Conservation (phyloP, 306 rosid genomes). For the Vachellia pachyceras region DNA sequence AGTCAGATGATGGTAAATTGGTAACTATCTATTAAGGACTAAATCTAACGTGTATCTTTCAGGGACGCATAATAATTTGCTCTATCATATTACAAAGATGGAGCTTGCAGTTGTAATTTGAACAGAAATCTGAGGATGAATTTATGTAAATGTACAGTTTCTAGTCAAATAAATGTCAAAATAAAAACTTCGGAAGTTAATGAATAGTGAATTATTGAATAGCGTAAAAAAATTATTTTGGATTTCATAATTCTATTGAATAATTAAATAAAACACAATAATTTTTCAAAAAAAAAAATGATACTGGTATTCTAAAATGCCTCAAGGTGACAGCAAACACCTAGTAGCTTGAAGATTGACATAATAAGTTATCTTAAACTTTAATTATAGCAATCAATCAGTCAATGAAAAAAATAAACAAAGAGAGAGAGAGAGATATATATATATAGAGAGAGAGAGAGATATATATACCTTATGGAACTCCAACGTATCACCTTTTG, state of each 20-base stretch:
- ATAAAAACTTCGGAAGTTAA: neutral
- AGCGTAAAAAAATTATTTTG: too few relatives aligned
- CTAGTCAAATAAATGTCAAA: neutral
- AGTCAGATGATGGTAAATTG: neutral
- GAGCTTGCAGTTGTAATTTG: neutral
- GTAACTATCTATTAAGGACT: neutral
- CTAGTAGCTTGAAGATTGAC: neutral
- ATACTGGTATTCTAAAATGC: neutral
- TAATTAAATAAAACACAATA: neutral
- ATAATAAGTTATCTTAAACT: neutral
- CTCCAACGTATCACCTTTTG: constrained; percentile 98
- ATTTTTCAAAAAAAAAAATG: neutral
- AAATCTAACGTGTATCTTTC: too few relatives aligned
- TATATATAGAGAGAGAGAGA: too few relatives aligned
- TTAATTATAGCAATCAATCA: neutral
- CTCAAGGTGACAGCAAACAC: neutral
- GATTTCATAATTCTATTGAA: neutral
- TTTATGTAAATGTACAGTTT: neutral
- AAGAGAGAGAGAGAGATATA: constrained; percentile 21
- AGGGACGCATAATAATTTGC: neutral
- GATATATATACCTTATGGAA: constrained; percentile 90
- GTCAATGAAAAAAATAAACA: neutral
- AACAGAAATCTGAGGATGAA: neutral
- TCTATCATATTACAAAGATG: neutral
- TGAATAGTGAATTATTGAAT: neutral